A percentile compares a stretch with the other conserved stretches of the same genome.
phyloP scores from a whole-genome alignment of 805 yeast species.

The Cyberlindnera maclurae region DNA sequence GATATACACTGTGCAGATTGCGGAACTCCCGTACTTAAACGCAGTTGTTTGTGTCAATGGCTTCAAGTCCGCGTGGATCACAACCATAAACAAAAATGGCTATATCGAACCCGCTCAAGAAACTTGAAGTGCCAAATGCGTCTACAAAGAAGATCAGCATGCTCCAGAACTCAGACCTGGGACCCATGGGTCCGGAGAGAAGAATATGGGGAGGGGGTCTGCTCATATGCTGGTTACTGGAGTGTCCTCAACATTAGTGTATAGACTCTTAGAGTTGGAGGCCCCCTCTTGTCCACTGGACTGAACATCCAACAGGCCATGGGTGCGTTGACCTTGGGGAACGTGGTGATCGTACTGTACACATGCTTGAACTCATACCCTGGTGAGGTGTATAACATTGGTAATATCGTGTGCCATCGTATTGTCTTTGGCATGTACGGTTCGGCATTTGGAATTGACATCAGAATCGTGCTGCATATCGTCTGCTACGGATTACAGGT shows the following conservation, averaged over 20 bases:
- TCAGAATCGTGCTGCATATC: slow-evolving; percentile 33
- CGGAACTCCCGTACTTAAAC: too few species aligned
- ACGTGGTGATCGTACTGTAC: slow-evolving; percentile 29
- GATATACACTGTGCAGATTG: too few species aligned
- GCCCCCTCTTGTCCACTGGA: slow-evolving; percentile 32
- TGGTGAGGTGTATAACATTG: slow-evolving; percentile 35
- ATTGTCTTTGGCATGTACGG: slow-evolving; percentile 36
- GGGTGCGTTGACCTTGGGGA: slow-evolving; percentile 35
- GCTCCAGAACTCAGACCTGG: slow-evolving; percentile 30
- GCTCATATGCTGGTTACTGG: slow-evolving; percentile 29
- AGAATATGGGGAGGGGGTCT: slow-evolving; percentile 33
- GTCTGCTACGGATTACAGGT: slow-evolving; percentile 38
- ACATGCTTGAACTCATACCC: slow-evolving; percentile 32
- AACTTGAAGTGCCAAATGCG: slow-evolving; percentile 21
- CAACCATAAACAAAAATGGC: not conserved
- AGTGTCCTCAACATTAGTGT: slow-evolving; percentile 29
- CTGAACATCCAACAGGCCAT: slow-evolving; percentile 32
- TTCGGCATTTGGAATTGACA: slow-evolving; percentile 31
- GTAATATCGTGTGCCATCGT: slow-evolving; percentile 31
- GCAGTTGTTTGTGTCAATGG: too few species aligned
- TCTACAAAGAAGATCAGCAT: slow-evolving; percentile 14
- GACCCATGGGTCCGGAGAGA: slow-evolving; percentile 32
- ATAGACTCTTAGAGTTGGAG: slow-evolving; percentile 32
- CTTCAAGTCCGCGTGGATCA: not conserved
- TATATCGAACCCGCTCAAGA: slow-evolving; percentile 4